Evolutionary conservation across 1,284 basidiomycete genomes (phyloP), one percentile per base, ranked within the genome.

Genomic region (Trichosporon faecale): DNA sequence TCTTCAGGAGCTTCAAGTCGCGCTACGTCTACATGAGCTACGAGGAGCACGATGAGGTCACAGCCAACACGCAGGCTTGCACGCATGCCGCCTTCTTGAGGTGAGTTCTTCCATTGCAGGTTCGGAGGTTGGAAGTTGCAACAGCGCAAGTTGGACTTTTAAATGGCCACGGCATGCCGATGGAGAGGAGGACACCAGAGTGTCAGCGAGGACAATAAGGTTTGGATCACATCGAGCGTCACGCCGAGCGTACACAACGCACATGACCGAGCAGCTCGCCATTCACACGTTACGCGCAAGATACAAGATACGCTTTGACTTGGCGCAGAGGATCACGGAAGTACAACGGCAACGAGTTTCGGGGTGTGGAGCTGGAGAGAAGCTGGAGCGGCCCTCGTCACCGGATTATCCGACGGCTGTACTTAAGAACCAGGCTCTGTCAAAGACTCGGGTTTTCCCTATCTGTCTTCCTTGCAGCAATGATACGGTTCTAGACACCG

Each of bases 11-110:
- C n/a, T 90, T 99, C 78, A 87, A 88, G 66, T 93, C 91, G 49
- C 90, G 95, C 70, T 94, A 90, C 77, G 96, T 99, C 68, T 91
- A 98, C 80, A 86, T 99, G 67, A 91, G 90, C 33, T 99, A 98
- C 84, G 93, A 97, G 75, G 94, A 98, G 74, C 96, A 99, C 80
- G 96, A 99, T 78, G 87, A 89, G 64, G 93, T 99, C 65, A 99
- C 96, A 0, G 96, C 96, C 25, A 99, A 98, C 77, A 98, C 97
- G 0, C 96, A 99, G 84, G 96, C 96, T 0, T 95, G 97, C 23
- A 98, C 95, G 0, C 97, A 99, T 77, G 96, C 96, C 14, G 96
- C 96, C 0, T 99, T 99, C 86, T 86, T 99, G 44, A 94, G 91
- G 94, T 94, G 80, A 69, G 84, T 78, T 0, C 57, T 11, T 18